Evolutionary conservation across 768 basidiomycete species (phyloP).

Genomic region (Hirschioporus abietinus): DNA sequence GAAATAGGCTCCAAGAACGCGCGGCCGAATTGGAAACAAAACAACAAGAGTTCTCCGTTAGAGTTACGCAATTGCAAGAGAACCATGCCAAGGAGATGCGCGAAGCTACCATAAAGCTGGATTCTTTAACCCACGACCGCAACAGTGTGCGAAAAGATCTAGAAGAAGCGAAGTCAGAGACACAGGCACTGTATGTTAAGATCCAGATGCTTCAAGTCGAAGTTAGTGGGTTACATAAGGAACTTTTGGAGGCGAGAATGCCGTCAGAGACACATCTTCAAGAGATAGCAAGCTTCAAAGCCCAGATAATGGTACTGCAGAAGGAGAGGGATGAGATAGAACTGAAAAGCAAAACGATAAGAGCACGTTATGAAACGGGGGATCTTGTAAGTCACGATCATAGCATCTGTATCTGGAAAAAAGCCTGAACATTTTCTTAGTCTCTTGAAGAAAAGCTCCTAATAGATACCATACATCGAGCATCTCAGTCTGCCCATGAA

Average conservation of each 20-base stretch:
- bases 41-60: not conserved
- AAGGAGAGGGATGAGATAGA: not conserved
- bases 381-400: not conserved
- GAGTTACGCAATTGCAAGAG: not conserved
- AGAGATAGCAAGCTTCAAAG: not conserved
- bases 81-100: not conserved
- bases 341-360: not conserved
- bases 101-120: not conserved
- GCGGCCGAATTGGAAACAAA: not conserved
- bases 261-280: not conserved
- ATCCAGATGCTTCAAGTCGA: conserved; percentile 1
- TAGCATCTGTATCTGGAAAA: not conserved
- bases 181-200: not conserved
- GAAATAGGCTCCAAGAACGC: not conserved
- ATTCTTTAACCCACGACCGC: not conserved
- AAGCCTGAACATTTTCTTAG: conserved; percentile 10
- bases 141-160: not conserved
- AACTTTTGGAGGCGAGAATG: not conserved
- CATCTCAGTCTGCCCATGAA: conserved; percentile 27
- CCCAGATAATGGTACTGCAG: not conserved
- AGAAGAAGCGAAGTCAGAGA: not conserved
- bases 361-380: not conserved
- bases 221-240: not conserved
- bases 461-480: conserved; percentile 24
- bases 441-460: conserved; percentile 27